phyloP scores from a whole-genome alignment of 495 filamentous ascomycete genomes.

The Xylona heveae region DNA sequence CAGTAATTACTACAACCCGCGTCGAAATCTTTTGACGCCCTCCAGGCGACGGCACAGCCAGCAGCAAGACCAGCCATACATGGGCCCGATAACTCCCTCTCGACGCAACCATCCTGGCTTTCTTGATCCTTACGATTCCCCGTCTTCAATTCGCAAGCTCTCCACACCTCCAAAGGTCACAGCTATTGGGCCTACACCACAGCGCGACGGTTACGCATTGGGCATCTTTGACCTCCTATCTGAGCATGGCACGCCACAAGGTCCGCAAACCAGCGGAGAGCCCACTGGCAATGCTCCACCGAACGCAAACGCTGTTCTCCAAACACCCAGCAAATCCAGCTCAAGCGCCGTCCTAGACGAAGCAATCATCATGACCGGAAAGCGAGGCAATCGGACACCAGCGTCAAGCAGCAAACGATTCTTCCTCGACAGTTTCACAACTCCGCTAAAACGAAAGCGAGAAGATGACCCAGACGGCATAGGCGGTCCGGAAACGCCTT shows the following conservation, averaged over 20 bases:
- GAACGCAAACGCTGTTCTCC: conserved; percentile 4
- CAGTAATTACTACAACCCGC: neutral
- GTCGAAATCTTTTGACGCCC: conserved; percentile 34
- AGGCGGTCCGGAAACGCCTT: conserved; percentile 16
- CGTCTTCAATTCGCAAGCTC: conserved; percentile 11
- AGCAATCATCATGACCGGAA: too few relatives aligned
- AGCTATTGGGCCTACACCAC: conserved; percentile 67
- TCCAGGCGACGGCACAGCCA: conserved; percentile 22
- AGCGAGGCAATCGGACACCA: conserved; percentile 34
- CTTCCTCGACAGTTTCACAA: conserved; percentile 41
- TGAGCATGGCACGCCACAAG: conserved; percentile 29
- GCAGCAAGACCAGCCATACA: conserved; percentile 11
- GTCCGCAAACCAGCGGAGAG: conserved; percentile 15
- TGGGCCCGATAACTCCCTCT: conserved; percentile 3
- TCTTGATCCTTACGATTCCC: conserved; percentile 13
- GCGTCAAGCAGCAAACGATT: conserved; percentile 37
- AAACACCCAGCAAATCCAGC: conserved; percentile 7
- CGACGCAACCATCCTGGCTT: conserved; percentile 3
- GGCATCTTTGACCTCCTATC: conserved; percentile 81
- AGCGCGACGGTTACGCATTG: conserved; percentile 67
- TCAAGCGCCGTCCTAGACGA: conserved; percentile 3
- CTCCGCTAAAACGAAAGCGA: conserved; percentile 23
- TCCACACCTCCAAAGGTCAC: conserved; percentile 9
- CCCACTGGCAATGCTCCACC: conserved; percentile 14
- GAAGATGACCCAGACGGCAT: too few relatives aligned